Percentiles rank a stretch among this genome's conserved stretches.
Evolutionary conservation across 139 green algal species (phyloP).

Genomic region (Yamagishiella unicocca): DNA sequence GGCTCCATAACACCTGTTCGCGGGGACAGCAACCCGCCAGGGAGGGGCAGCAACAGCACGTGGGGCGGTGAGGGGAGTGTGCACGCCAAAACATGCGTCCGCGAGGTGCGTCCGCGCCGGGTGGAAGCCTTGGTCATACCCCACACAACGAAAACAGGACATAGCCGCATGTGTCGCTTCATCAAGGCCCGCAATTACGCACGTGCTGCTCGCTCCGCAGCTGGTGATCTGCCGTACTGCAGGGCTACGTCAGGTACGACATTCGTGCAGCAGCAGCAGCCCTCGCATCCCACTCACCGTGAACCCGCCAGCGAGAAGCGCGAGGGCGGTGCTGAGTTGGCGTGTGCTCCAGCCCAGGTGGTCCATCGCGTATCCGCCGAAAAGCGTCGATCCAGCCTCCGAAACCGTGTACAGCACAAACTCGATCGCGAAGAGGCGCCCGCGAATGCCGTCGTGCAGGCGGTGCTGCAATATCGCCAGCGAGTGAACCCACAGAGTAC

Average conservation of each 20-base stretch:
- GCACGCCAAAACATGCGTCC: no score
- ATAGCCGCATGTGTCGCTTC: no score
- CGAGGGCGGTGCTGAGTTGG: background rate
- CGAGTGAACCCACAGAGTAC: background rate
- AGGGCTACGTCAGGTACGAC: no score
- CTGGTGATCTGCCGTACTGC: no score
- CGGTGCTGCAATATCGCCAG: conserved; percentile 23
- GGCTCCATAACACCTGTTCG: background rate
- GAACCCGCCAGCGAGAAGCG: background rate
- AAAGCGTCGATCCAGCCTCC: background rate
- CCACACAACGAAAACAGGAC: no score
- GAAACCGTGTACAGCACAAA: conserved; percentile 28
- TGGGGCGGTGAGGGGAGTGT: no score
- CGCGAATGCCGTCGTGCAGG: background rate
- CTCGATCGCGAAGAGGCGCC: conserved; percentile 22
- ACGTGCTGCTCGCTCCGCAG: no score
- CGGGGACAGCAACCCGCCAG: no score
- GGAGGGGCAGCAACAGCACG: no score
- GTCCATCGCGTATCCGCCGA: conserved; percentile 18
- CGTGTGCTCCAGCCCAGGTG: conserved; percentile 17
- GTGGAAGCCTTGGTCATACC: no score
- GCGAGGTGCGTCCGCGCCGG: no score
- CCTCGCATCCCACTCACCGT: background rate
- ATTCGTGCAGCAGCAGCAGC: background rate
- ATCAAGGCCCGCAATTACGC: no score